phyloP scores from a whole-genome alignment of 2,329 filamentous ascomycete genomes.

The Orbilia ellipsospora region DNA sequence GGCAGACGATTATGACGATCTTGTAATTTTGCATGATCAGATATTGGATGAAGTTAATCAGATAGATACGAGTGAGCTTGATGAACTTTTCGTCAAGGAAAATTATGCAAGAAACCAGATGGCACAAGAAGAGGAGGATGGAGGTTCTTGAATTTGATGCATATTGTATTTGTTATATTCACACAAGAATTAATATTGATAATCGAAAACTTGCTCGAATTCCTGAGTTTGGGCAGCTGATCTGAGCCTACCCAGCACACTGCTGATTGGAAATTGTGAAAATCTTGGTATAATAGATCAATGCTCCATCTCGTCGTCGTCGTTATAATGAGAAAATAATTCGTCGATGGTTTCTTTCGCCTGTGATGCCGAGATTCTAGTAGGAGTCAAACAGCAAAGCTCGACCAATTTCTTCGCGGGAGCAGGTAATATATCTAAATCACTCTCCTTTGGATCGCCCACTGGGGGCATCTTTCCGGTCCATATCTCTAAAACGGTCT shows the following conservation, averaged over 20 bases:
- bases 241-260: too few species aligned
- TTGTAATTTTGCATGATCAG: neutral
- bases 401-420: constrained; percentile 37
- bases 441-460: constrained; percentile 30
- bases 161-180: neutral
- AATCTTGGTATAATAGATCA: neutral
- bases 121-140: too few species aligned
- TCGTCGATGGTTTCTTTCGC: constrained; percentile 24
- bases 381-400: constrained; percentile 30
- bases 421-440: constrained; percentile 18
- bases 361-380: constrained; percentile 27
- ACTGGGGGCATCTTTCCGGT: constrained; percentile 27
- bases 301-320: constrained; percentile 17
- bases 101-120: too few species aligned
- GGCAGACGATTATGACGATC: constrained; percentile 5
- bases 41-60: neutral
- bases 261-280: too few species aligned
- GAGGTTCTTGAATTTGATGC: neutral
- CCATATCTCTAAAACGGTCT: constrained; percentile 52
- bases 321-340: constrained; percentile 25
- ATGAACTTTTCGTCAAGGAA: neutral
- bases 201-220: too few species aligned
- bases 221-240: too few species aligned
- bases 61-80: neutral
- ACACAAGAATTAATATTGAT: neutral